Evolutionary conservation across 2,329 filamentous ascomycete species (phyloP).

Genomic region (Aspergillus jensenii): DNA sequence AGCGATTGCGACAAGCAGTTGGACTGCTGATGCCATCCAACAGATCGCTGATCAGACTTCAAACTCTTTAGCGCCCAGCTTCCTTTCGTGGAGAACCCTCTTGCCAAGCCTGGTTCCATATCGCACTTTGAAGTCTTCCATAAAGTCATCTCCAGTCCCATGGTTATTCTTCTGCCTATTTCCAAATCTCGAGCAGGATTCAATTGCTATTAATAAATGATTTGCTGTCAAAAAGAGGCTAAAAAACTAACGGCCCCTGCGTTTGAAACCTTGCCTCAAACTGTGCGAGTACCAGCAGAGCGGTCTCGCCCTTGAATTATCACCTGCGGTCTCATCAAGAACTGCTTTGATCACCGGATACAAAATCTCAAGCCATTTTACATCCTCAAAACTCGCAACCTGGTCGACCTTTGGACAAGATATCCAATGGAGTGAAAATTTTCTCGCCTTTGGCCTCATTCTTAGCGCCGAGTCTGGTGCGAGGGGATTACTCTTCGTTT

Average conservation of each 20-base stretch:
- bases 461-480: constrained; percentile 3
- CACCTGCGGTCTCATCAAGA: neutral
- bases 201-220: neutral
- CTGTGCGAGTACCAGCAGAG: neutral
- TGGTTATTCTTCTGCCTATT: constrained; percentile 11
- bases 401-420: neutral
- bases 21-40: neutral
- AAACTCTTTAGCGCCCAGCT: neutral
- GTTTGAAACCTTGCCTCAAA: neutral
- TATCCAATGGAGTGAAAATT: neutral
- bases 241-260: neutral
- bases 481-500: neutral
- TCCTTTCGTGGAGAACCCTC: neutral
- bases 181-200: neutral
- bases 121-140: neutral
- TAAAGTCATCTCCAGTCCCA: neutral
- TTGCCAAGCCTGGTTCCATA: neutral
- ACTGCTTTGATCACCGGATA: neutral
- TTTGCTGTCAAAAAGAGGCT: neutral
- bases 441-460: neutral
- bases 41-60: neutral
- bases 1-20: constrained; percentile 1
- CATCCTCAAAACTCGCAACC: neutral
- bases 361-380: neutral
- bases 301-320: neutral